phyloP scores from a whole-genome alignment of 306 rosid species.

The Urtica urens region DNA sequence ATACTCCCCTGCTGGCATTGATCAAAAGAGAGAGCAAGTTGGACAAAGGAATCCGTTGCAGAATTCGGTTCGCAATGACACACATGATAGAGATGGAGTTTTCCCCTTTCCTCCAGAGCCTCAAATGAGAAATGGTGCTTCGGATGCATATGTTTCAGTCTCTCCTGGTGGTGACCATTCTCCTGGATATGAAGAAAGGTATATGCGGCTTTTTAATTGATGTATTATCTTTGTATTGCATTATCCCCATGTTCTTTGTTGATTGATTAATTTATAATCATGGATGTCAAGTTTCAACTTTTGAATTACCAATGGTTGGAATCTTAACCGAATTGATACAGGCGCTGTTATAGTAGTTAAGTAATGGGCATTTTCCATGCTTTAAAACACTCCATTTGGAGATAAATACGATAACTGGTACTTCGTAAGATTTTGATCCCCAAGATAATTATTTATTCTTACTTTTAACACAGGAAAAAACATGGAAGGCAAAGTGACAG shows the following conservation, averaged over 20 bases:
- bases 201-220: not conserved
- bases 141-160: constrained; percentile 32
- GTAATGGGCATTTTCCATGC: no score
- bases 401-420: no score
- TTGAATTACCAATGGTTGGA: no score
- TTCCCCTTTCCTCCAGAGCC: constrained; percentile 34
- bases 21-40: constrained; percentile 39
- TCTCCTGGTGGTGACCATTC: constrained; percentile 26
- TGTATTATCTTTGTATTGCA: not conserved
- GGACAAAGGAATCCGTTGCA: constrained; percentile 40
- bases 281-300: no score
- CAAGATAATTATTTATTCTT: constrained; percentile 4
- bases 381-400: no score
- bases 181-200: constrained; percentile 62
- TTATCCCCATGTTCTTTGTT: constrained; percentile 4
- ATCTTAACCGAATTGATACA: no score
- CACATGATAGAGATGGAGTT: constrained; percentile 34
- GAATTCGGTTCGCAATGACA: constrained; percentile 27
- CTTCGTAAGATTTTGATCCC: constrained; percentile 13
- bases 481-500: constrained; percentile 32
- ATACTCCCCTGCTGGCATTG: constrained; percentile 29
- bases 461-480: constrained; percentile 30
- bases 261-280: no score
- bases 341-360: no score
- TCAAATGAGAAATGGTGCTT: constrained; percentile 27